These are phyloP conservation scores for Boletus semigastroideus DNA, from an alignment of 1,284 basidiomycete species.

Conservation along the genomic window DNA sequence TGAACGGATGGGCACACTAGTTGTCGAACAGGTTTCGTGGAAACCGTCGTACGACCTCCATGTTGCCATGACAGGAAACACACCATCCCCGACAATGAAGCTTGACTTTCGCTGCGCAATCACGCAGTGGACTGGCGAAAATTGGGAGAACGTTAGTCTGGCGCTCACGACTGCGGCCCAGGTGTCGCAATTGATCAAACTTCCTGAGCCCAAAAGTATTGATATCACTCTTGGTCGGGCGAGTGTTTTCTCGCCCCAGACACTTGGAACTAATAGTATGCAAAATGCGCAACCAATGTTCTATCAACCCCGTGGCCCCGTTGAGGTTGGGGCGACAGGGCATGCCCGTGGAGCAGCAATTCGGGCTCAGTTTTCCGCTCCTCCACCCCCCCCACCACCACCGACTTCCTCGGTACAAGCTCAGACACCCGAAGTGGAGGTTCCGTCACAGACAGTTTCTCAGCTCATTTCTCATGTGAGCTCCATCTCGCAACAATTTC, in stretches of 20 bases:
- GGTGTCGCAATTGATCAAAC: conserved; percentile 13
- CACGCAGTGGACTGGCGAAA: conserved; percentile 22
- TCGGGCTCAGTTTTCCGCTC: too few relatives aligned
- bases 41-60: conserved; percentile 21
- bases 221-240: conserved; percentile 11
- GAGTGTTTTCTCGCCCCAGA: neutral
- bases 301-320: too few relatives aligned
- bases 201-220: conserved; percentile 24
- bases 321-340: too few relatives aligned
- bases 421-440: neutral
- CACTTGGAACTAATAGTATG: too few relatives aligned
- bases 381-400: too few relatives aligned
- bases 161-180: conserved; percentile 17
- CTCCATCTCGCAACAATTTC: neutral
- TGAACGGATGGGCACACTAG: conserved; percentile 1
- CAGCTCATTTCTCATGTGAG: conserved; percentile 16
- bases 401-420: too few relatives aligned
- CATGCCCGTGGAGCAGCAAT: too few relatives aligned
- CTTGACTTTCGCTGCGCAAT: conserved; percentile 24
- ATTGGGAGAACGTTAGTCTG: conserved; percentile 24
- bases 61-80: conserved; percentile 9
- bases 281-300: too few relatives aligned
- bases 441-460: conserved; percentile 5
- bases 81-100: conserved; percentile 11
- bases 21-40: conserved; percentile 19